These are phyloP conservation scores for Grigorovia humatica DNA, from an alignment of 805 yeast species.

Conservation along the genomic window DNA sequence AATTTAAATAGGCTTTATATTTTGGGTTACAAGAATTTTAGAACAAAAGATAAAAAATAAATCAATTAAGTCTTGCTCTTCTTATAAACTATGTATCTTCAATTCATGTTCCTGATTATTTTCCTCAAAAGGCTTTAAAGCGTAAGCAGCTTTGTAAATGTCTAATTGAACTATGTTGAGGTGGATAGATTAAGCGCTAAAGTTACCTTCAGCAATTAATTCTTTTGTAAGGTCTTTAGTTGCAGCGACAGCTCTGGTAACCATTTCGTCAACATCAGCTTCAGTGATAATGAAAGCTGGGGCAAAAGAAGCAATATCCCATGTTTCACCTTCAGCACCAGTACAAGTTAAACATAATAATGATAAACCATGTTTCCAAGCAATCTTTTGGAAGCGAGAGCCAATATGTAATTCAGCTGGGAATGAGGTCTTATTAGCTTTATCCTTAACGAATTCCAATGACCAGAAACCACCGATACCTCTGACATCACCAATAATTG, in stretches of 20 bases:
- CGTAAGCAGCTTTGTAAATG: neutral
- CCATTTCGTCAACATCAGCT: constrained; percentile 34
- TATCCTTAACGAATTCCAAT: constrained; percentile 46
- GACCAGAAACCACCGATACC: constrained; percentile 56
- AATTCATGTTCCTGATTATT: no score
- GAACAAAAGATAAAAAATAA: no score
- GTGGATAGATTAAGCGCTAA: neutral
- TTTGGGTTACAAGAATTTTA: no score
- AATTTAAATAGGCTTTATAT: neutral
- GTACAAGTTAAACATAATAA: constrained; percentile 34
- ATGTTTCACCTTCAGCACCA: constrained; percentile 30
- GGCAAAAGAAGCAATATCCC: constrained; percentile 38
- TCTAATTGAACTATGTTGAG: no score
- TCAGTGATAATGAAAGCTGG: constrained; percentile 37
- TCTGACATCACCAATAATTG: constrained; percentile 47
- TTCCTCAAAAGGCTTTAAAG: no score
- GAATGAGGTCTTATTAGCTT: constrained; percentile 40
- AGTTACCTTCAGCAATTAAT: constrained; percentile 9
- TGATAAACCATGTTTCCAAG: constrained; percentile 38
- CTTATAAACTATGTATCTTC: no score
- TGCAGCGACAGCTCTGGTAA: constrained; percentile 31
- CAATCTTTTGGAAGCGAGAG: constrained; percentile 25
- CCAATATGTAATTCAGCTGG: constrained; percentile 31
- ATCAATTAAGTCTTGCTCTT: no score
- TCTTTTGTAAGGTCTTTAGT: constrained; percentile 27